These are phyloP conservation scores for Fraxinus angustifolia DNA, from an alignment of 305 asterid species.

Conservation along the genomic window DNA sequence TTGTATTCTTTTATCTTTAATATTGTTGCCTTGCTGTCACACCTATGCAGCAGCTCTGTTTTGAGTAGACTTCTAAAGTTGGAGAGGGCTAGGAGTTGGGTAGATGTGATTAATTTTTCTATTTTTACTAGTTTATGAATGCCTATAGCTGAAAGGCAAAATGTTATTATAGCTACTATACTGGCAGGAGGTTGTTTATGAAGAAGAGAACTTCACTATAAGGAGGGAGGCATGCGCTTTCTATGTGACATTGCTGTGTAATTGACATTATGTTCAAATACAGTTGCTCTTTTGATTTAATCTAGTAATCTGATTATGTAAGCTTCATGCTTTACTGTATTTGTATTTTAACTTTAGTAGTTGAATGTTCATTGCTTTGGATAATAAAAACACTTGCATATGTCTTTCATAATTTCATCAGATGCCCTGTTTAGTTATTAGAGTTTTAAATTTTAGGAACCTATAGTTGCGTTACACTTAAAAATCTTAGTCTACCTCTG, in stretches of 20 bases:
- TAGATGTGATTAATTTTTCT: background rate
- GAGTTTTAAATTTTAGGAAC: background rate
- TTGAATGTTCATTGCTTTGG: background rate
- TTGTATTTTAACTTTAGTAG: background rate
- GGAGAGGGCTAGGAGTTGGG: background rate
- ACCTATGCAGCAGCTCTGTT: background rate
- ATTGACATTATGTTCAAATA: background rate
- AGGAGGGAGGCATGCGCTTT: background rate
- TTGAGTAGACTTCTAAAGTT: background rate
- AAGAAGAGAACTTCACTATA: background rate
- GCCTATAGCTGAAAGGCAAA: background rate
- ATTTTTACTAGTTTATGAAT: background rate
- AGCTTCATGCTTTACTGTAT: background rate
- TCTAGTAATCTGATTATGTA: background rate
- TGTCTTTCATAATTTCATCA: background rate
- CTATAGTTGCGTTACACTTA: background rate
- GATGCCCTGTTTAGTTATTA: background rate
- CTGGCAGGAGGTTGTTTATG: background rate
- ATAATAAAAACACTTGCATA: background rate
- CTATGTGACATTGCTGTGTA: background rate
- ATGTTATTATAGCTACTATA: background rate
- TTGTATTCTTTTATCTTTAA: background rate
- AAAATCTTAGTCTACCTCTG: slow-evolving; percentile 1
- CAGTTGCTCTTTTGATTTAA: background rate
- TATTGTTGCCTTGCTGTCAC: background rate